Base-by-base conservation (phyloP, 257 asterid species). In the Solanum raphanifolium region DNA sequence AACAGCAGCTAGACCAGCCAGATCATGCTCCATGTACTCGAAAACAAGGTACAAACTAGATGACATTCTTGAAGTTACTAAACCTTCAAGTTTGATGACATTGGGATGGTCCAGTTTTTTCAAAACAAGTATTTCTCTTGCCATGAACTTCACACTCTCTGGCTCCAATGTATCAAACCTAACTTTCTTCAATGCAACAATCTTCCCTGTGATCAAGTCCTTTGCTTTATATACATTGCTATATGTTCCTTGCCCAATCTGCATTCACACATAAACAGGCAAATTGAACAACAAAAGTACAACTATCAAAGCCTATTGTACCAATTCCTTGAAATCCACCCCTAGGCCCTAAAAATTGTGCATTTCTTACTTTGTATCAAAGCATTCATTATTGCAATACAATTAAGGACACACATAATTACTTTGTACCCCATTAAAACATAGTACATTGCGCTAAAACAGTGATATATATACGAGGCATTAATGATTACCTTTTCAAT, bases 11-110 rank as follows among this genome's bases (percentile, higher is more conserved):
- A 96, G 98, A 86, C 99, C 98, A 41, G 98, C 93, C 84, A 96
- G 98, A 93, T 96, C 99, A 90, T 96, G 98, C 87, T 96, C 99
- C 99, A 96, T 96, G 88, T 94, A 96, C 91, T 95, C 98, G 29
- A 96, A 92, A n/a, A 95, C 93, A 48, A 96, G 95, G 93, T 96
- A 96, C 83, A 96, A 94, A 90, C 98, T 95, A 86, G 93, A 91
- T 11, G 96, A 95, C 97, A 95, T 93, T 91, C 98, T 93, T 8
- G 99, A 96, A 84, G 95, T 94, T 29, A 93, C 99, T 78, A 96
- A 89, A 38, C 99, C 99, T 91, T 96, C 93, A 83, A 96, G 98
- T 92, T 94, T 96, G 46, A 96, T 94, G 68, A 96, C 95, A 90
- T 96, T 96, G 32, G 99, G 99, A 89, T 96, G 99, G 89, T 96